Evolutionary conservation across 1,284 basidiomycete species (phyloP).

Genomic region (Wallemia ichthyophaga): DNA sequence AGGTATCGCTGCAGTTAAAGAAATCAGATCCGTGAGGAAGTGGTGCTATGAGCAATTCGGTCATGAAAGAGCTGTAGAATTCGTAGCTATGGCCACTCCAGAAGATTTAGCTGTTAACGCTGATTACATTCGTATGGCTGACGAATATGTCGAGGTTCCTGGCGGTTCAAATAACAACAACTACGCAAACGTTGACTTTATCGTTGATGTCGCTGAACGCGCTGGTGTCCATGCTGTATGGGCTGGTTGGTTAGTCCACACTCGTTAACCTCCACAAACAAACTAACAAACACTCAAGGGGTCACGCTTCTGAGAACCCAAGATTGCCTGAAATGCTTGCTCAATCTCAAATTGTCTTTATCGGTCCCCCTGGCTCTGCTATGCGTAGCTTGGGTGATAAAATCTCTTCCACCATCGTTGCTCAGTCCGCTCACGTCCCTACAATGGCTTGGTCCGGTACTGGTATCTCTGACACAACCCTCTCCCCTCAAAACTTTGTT

Average conservation of each 20-base stretch:
- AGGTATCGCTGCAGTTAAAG: conserved; percentile 97
- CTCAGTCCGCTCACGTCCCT: conserved; percentile 86
- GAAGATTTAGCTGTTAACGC: conserved; percentile 97
- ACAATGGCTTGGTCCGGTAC: conserved; percentile 98
- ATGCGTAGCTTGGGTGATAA: conserved; percentile 99
- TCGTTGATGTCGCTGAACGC: conserved; percentile 91
- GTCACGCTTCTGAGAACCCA: conserved; percentile 97
- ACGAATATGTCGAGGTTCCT: conserved; percentile 94
- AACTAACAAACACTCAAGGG: conserved; percentile 18
- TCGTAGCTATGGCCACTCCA: conserved; percentile 98
- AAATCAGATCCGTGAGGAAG: conserved; percentile 93
- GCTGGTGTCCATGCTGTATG: conserved; percentile 95
- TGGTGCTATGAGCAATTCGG: conserved; percentile 99
- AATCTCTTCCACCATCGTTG: conserved; percentile 97
- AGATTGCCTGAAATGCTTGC: conserved; percentile 82
- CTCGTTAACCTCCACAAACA: background rate
- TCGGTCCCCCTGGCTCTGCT: conserved; percentile 90
- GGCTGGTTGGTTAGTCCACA: conserved; percentile 55
- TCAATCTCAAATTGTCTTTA: conserved; percentile 89
- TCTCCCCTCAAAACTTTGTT: conserved; percentile 70
- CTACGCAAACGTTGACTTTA: conserved; percentile 98
- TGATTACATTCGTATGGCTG: conserved; percentile 99
- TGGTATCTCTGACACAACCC: conserved; percentile 61
- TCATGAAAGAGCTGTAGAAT: conserved; percentile 78
- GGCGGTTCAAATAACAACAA: conserved; percentile 99